Evolutionary conservation across 352 stramenopile genomes (phyloP), one percentile per base, ranked within the genome.

Genomic region (Phytophthora fragariaefolia): DNA sequence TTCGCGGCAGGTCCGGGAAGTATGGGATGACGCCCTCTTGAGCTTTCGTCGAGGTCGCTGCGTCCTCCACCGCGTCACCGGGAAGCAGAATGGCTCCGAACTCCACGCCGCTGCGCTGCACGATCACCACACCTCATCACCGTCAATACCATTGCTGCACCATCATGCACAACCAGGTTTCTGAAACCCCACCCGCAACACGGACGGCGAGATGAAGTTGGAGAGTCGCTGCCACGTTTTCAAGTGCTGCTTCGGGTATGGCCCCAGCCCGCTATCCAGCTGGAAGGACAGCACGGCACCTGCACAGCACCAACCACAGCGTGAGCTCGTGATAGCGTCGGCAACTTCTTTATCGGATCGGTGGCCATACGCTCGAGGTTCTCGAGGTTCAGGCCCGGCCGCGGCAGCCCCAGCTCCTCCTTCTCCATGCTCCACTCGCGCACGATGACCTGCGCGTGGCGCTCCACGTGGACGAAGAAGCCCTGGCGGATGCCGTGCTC

Each of bases 401-500:
- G 73, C 42, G 85, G 76, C 3, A 64, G 72, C 0, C 80, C 77
- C 18, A 96, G 70, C 62, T 95, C 88, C 71, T 96, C 88, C 27
- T 90, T 88, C 48, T 91, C 76, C 10, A 80, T 26, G 54, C 78
- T 91, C 88, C 88, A 96, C 54, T 92, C 82, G 26, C 85, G 85
- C 49, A 91, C 83, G 45, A 93, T 52, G 20, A 95, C 77, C 34
- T 96, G 85, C 3, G 71, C 68, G 34, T 89, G 73, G 32, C 68
- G 61, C 66, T 87, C 63, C 12, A 96, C 65, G 36, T 87, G 61
- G 0, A 95, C 30, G 57, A 96, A 96, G 58, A 96, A 95, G 12
- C 86, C 86, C 61, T 96, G 86, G 2, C 88, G 85, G 9, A 95
- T 89, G 34, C 86, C 86, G 43, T 95, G 83, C 49, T 92, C 83